These are phyloP conservation scores for Albophoma yamanashiensis DNA, from an alignment of 2,329 filamentous ascomycete species.

Conservation along the genomic window DNA sequence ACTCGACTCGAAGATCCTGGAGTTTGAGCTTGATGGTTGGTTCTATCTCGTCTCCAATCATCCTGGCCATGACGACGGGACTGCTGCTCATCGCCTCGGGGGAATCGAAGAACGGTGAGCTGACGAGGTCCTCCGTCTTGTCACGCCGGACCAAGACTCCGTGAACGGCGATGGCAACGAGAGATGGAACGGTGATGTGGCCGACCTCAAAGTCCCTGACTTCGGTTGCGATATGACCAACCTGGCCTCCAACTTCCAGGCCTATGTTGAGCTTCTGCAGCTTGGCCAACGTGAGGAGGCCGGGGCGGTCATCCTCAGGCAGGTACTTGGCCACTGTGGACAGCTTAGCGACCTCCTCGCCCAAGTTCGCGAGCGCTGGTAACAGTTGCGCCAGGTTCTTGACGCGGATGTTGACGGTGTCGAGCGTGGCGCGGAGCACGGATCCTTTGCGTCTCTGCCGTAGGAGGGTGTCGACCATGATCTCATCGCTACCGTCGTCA, in stretches of 20 bases:
- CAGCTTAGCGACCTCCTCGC: slow-evolving; percentile 69
- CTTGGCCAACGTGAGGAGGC: slow-evolving; percentile 63
- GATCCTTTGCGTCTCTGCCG: slow-evolving; percentile 79
- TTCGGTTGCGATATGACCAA: slow-evolving; percentile 54
- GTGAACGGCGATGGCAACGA: slow-evolving; percentile 68
- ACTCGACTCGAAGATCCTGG: slow-evolving; percentile 77
- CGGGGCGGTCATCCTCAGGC: slow-evolving; percentile 89
- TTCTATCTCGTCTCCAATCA: slow-evolving; percentile 91
- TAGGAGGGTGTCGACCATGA: slow-evolving; percentile 84
- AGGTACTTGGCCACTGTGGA: slow-evolving; percentile 89
- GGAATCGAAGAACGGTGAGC: slow-evolving; percentile 27
- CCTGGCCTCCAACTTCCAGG: slow-evolving; percentile 53
- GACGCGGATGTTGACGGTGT: slow-evolving; percentile 51
- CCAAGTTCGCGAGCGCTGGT: slow-evolving; percentile 54
- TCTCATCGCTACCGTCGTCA: slow-evolving; percentile 76
- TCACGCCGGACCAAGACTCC: slow-evolving; percentile 54
- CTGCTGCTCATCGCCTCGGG: slow-evolving; percentile 14
- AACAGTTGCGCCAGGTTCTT: slow-evolving; percentile 54
- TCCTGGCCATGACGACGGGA: slow-evolving; percentile 69
- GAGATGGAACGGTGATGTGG: slow-evolving; percentile 74
- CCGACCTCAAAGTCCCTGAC: slow-evolving; percentile 57
- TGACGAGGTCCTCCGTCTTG: slow-evolving; percentile 59
- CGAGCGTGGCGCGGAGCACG: slow-evolving; percentile 61
- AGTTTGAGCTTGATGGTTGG: slow-evolving; percentile 82
- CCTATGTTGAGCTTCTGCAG: slow-evolving; percentile 52